Evolutionary conservation across 1,284 basidiomycete genomes (phyloP).

Genomic region (Ustilago tritici): DNA sequence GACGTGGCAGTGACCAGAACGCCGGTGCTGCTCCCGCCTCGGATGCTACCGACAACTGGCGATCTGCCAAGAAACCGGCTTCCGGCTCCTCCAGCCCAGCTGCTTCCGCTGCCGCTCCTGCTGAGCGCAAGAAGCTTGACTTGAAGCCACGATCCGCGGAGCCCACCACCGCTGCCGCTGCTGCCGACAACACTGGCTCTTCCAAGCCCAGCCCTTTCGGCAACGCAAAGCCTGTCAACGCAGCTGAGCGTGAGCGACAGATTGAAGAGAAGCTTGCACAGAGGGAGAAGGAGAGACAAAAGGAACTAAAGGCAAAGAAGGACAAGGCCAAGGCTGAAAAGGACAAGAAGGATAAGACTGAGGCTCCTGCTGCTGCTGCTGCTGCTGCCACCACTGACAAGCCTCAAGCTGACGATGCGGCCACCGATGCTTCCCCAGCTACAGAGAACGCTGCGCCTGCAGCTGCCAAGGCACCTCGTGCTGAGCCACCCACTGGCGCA

Average conservation of each 20-base stretch:
- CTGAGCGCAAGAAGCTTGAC: slow-evolving; percentile 67
- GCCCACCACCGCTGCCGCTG: slow-evolving; percentile 75
- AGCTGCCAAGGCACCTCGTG: slow-evolving; percentile 34
- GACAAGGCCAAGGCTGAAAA: slow-evolving; percentile 60
- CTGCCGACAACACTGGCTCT: slow-evolving; percentile 78
- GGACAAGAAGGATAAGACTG: slow-evolving; percentile 39
- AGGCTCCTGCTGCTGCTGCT: slow-evolving; percentile 14
- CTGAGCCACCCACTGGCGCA: slow-evolving; percentile 53
- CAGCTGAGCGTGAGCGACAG: slow-evolving; percentile 80
- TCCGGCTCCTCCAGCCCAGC: slow-evolving; percentile 46
- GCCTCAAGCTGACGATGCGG: slow-evolving; percentile 12
- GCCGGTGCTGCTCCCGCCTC: slow-evolving; percentile 16
- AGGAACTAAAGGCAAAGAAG: slow-evolving; percentile 52
- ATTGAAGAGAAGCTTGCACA: slow-evolving; percentile 73
- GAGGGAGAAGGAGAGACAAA: slow-evolving; percentile 59
- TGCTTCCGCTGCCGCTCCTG: slow-evolving; percentile 44
- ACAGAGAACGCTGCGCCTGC: slow-evolving; percentile 24
- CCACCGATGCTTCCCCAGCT: slow-evolving; percentile 16
- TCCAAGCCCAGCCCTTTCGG: slow-evolving; percentile 80
- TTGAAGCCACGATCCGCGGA: slow-evolving; percentile 64
- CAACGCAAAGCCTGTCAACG: slow-evolving; percentile 88
- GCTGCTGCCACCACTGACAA: slow-evolving; percentile 16
- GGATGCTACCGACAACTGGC: slow-evolving; percentile 53
- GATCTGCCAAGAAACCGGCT: slow-evolving; percentile 41
- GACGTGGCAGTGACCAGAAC: slow-evolving; percentile 31